phyloP scores from a whole-genome alignment of 306 rosid genomes.

The Acacia crassicarpa region DNA sequence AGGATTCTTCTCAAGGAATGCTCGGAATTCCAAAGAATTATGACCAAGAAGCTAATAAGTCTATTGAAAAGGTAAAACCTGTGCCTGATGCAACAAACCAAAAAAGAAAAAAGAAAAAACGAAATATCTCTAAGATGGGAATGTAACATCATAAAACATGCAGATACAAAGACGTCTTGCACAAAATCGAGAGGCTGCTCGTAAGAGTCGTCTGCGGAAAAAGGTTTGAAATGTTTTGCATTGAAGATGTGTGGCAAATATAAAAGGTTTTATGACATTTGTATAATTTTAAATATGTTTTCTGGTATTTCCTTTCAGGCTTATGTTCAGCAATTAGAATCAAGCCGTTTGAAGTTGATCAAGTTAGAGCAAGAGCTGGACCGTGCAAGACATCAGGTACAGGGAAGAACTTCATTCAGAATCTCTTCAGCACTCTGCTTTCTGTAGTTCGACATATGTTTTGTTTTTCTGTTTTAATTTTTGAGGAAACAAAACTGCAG shows the following conservation, averaged over 20 bases:
- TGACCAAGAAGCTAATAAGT: conserved; percentile 32
- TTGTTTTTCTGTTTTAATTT: conserved; percentile 15
- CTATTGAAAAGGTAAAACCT: conserved; percentile 36
- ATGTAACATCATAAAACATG: conserved; percentile 35
- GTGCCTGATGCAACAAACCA: no score
- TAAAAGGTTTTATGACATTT: conserved; percentile 13
- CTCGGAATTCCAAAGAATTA: conserved; percentile 37
- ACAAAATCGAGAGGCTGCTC: conserved; percentile 99
- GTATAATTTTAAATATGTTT: conserved; percentile 30
- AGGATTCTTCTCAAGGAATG: conserved; percentile 41
- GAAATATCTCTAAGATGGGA: background rate
- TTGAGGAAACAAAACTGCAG: conserved; percentile 48
- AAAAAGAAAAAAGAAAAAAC: no score
- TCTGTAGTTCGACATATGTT: conserved; percentile 8
- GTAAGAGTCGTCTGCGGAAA: conserved; percentile 88
- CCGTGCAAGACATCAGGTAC: conserved; percentile 71
- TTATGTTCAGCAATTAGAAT: conserved; percentile 87
- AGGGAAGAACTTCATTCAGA: conserved; percentile 24
- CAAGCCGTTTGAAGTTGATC: conserved; percentile 76
- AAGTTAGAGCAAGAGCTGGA: conserved; percentile 85
- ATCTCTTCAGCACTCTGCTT: conserved; percentile 19
- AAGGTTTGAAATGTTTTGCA: conserved; percentile 58
- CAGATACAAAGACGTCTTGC: conserved; percentile 95
- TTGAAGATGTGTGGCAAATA: conserved; percentile 24
- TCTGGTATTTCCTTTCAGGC: conserved; percentile 56